These are phyloP conservation scores for Naematelia aurantialba DNA, from an alignment of 768 basidiomycete genomes.

Conservation along the genomic window DNA sequence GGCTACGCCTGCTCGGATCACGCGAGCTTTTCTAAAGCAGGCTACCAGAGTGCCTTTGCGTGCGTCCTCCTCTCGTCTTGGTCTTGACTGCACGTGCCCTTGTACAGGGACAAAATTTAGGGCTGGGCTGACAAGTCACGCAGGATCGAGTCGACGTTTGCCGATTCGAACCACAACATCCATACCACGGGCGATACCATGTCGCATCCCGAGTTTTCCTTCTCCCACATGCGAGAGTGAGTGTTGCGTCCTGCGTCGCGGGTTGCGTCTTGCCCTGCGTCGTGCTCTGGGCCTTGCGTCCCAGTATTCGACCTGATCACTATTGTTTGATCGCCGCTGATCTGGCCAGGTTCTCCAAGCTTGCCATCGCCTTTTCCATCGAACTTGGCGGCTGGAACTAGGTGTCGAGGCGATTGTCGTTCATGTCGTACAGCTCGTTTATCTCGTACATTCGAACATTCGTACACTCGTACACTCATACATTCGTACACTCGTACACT, in stretches of 20 bases:
- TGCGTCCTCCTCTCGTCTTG: conserved; percentile 23
- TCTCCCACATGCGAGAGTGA: conserved; percentile 71
- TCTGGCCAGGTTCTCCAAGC: conserved; percentile 62
- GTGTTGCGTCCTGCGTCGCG: conserved; percentile 7
- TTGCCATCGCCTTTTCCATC: conserved; percentile 72
- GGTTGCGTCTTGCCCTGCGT: background rate
- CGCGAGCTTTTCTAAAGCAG: conserved; percentile 56
- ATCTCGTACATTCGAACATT: too few relatives aligned
- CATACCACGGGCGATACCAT: conserved; percentile 76
- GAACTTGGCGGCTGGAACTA: conserved; percentile 58
- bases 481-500: too few relatives aligned
- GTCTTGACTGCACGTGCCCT: too few relatives aligned
- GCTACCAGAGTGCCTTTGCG: conserved; percentile 72
- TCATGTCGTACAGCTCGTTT: too few relatives aligned
- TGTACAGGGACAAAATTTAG: too few relatives aligned
- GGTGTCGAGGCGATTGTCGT: background rate
- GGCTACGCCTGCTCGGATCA: conserved; percentile 92
- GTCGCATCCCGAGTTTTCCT: conserved; percentile 81
- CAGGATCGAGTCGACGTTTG: conserved; percentile 50
- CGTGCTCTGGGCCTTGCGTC: too few relatives aligned
- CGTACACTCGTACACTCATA: too few relatives aligned
- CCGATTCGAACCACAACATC: conserved; percentile 66
- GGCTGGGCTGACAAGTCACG: too few relatives aligned
- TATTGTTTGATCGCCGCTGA: conserved; percentile 4
- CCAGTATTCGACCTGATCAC: too few relatives aligned